These are phyloP conservation scores for Diphasiastrum complanatum DNA, from an alignment of 83 land plant genomes.

Conservation along the genomic window DNA sequence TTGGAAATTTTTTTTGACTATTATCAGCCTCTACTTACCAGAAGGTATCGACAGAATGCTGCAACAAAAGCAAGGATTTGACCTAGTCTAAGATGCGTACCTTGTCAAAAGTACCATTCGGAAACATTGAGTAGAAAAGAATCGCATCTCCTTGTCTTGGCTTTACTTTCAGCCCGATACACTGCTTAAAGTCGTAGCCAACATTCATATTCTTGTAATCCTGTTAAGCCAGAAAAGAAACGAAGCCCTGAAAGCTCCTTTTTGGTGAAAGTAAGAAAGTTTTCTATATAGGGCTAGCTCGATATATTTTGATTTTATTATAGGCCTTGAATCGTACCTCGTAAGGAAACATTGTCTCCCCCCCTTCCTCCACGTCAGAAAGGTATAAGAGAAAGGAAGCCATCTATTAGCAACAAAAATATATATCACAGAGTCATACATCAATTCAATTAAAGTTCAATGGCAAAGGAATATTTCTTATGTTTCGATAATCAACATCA, in stretches of 20 bases:
- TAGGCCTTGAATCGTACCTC: constrained; percentile 47
- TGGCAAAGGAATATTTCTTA: too few species aligned
- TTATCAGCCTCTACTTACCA: too few species aligned
- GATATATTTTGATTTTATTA: too few species aligned
- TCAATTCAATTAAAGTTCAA: too few species aligned
- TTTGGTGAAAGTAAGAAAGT: neutral
- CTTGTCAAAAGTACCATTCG: constrained; percentile 86
- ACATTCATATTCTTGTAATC: constrained; percentile 54
- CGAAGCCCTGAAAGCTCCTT: neutral
- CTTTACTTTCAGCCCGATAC: constrained; percentile 89
- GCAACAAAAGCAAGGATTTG: too few species aligned
- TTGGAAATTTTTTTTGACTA: too few species aligned
- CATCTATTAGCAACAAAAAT: too few species aligned
- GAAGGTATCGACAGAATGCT: too few species aligned
- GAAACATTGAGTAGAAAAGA: constrained; percentile 76
- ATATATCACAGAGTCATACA: too few species aligned
- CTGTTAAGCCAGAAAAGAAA: constrained; percentile 33
- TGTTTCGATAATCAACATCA: too few species aligned
- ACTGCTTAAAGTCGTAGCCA: constrained; percentile 58
- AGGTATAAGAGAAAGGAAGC: constrained; percentile 90
- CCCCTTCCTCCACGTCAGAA: constrained; percentile 95
- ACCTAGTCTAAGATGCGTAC: too few species aligned
- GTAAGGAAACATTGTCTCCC: constrained; percentile 96
- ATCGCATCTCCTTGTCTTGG: constrained; percentile 91
- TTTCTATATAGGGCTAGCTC: neutral